phyloP scores from a whole-genome alignment of 2,329 filamentous ascomycete genomes.

The Phaeophleospora eucalypticola region DNA sequence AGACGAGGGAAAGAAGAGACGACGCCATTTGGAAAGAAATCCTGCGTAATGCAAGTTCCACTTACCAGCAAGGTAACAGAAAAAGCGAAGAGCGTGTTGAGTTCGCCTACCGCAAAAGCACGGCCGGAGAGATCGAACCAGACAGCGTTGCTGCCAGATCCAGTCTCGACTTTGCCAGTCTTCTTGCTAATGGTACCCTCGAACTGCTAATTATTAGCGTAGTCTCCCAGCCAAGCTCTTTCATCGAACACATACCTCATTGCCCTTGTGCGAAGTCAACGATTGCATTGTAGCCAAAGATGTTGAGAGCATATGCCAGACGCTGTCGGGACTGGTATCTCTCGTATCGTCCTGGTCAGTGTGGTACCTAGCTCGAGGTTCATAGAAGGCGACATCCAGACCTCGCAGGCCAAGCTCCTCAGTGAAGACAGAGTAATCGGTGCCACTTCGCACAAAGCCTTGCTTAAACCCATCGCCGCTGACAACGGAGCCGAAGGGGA shows the following conservation, averaged over 20 bases:
- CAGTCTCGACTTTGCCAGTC: conserved; percentile 61
- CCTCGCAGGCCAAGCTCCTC: conserved; percentile 76
- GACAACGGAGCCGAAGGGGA: conserved; percentile 81
- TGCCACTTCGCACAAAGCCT: conserved; percentile 76
- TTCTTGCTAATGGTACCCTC: conserved; percentile 51
- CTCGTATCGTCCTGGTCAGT: conserved; percentile 81
- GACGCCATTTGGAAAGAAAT: background rate
- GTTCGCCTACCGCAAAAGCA: conserved; percentile 70
- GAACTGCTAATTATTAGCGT: conserved; percentile 43
- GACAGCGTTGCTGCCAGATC: conserved; percentile 59
- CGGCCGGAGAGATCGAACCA: conserved; percentile 93
- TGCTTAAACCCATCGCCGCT: conserved; percentile 78
- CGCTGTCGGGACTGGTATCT: conserved; percentile 65
- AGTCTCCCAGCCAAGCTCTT: background rate
- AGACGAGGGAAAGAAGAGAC: background rate
- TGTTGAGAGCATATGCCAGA: conserved; percentile 95
- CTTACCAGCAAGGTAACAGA: conserved; percentile 69
- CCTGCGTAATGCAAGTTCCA: too few species aligned
- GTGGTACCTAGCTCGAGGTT: conserved; percentile 81
- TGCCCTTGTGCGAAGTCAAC: conserved; percentile 64
- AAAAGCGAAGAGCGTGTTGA: conserved; percentile 82
- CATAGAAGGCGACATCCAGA: conserved; percentile 87
- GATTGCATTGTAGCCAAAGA: conserved; percentile 69
- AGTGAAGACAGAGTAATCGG: conserved; percentile 83
- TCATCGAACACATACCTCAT: conserved; percentile 31